Conservation (phyloP, 495 filamentous ascomycete genomes). For the Neurospora sp. region DNA sequence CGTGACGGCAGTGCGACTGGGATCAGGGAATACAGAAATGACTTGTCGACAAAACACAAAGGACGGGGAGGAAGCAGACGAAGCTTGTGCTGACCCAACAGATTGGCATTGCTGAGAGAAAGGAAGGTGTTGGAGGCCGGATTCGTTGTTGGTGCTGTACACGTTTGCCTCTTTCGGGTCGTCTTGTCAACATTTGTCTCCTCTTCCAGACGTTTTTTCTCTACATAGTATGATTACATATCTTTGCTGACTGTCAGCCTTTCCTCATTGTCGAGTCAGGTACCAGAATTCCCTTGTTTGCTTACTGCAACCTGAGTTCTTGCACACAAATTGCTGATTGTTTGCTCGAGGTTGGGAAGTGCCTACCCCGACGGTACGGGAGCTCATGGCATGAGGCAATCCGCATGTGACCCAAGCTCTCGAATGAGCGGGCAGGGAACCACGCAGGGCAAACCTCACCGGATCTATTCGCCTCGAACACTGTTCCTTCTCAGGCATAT, state of each 20-base stretch:
- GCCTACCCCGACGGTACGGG: not conserved
- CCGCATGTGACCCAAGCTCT: not conserved
- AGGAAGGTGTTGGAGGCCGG: not conserved
- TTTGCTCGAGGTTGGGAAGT: not conserved
- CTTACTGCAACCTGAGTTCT: not conserved
- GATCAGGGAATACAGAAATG: not conserved
- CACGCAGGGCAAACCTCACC: not conserved
- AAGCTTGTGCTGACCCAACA: not conserved
- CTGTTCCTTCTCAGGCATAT: not conserved
- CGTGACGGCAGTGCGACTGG: not conserved
- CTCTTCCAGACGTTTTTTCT: not conserved
- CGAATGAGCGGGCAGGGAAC: not conserved
- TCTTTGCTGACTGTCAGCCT: not conserved
- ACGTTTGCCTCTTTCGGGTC: not conserved
- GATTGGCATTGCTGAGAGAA: not conserved
- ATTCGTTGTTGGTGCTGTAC: not conserved
- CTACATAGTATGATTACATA: not conserved
- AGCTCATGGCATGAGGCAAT: not conserved
- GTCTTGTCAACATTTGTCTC: not conserved
- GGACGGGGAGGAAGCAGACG: not conserved
- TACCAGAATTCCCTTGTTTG: not conserved
- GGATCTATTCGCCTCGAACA: not conserved
- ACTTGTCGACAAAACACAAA: not conserved
- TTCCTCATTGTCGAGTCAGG: not conserved
- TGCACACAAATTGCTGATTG: not conserved